Evolutionary conservation across 2,329 filamentous ascomycete genomes (phyloP), one percentile per base, ranked within the genome.

Genomic region (Penicillium paneum): DNA sequence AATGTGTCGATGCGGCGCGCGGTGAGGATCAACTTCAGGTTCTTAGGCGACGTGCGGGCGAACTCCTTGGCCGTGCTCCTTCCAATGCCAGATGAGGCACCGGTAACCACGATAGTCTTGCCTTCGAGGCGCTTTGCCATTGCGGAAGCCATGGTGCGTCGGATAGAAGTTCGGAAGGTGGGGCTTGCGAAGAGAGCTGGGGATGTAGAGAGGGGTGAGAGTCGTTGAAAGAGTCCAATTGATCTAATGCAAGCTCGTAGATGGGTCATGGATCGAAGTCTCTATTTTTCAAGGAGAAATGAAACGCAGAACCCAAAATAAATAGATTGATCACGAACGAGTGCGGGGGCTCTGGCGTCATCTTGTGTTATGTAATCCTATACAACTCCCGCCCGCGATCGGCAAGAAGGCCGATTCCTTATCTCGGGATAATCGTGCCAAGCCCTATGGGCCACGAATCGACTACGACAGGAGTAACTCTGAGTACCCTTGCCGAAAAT

Each of bases 11-110:
- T 76, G 45, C 94, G 85, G 28, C 94, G 84, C n/a, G 94, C 94
- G 7, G 94, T 94, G 55, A 97, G 76, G 64, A 97, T 86, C 47
- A 99, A 81, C 71, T 89, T 91, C 62, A 97, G 80, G 71, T 88
- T 83, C 52, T 86, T 81, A 8, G 91, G 91, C 21, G 88, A 83
- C 2, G 92, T 93, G 54, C 90, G 85, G 26, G 94, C 94, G 69
- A 97, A 99, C 74, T 97, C 94, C 61, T 94, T 79, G n/a, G 93
- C 94, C 44, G 76, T 78, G 61, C 73, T 76, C 55, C 66, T 84
- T 24, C 94, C 94, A 74, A 99, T 97, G 58, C 94, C 94, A 19
- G 91, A 95, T 4, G 89, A 94, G 31, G 94, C 94, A 53, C 94
- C 94, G 5, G 94, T 97, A 60, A 99, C 83, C 54, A 97, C 76